Evolutionary conservation across 2,329 filamentous ascomycete genomes (phyloP).

Genomic region (Penicillium concentricum): DNA sequence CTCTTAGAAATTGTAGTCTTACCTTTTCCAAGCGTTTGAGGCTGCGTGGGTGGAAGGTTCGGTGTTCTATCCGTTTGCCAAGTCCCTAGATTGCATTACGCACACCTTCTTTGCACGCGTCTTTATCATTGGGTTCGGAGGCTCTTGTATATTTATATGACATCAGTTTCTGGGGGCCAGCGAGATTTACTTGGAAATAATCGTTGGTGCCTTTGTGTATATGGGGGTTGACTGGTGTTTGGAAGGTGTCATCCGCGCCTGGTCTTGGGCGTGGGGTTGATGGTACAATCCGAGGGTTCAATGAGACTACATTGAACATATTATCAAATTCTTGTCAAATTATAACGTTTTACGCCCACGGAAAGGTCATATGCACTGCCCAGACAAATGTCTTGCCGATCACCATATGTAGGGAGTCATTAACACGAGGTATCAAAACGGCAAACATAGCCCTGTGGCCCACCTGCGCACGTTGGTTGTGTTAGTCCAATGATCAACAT

Average conservation of each 20-base stretch:
- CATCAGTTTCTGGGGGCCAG: conserved; percentile 1
- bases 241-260: not conserved
- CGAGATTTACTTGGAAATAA: not conserved
- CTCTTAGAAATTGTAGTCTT: too few species aligned
- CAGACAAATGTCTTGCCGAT: not conserved
- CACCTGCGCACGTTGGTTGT: not conserved
- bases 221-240: not conserved
- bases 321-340: too few species aligned
- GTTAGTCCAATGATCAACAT: not conserved
- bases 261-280: not conserved
- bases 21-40: too few species aligned
- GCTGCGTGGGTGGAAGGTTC: not conserved
- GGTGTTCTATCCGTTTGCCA: not conserved
- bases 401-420: not conserved
- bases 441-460: too few species aligned
- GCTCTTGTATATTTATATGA: not conserved
- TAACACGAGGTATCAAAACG: not conserved
- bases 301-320: not conserved
- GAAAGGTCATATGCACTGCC: not conserved
- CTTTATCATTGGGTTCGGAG: not conserved
- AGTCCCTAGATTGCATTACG: not conserved
- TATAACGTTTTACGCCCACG: not conserved
- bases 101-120: not conserved
- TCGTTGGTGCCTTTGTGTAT: not conserved
- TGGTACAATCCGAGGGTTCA: not conserved